Evolutionary conservation across 1,139 yeast species (phyloP).

Genomic region (Tardiomyces blankii): DNA sequence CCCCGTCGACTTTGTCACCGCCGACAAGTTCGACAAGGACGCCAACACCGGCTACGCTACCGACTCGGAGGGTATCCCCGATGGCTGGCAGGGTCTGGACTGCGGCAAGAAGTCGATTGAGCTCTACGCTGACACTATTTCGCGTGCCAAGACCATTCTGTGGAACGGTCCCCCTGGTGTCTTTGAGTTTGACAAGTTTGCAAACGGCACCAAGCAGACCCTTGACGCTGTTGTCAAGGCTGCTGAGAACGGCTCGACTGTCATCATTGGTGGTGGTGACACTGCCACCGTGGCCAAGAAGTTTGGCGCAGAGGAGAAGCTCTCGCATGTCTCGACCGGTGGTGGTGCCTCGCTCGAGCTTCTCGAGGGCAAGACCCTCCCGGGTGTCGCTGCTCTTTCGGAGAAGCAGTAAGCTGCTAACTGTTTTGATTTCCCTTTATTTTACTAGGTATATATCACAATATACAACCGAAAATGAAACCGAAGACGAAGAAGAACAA

Average conservation of each 20-base stretch:
- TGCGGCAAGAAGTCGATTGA: conserved; percentile 79
- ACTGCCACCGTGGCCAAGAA: conserved; percentile 98
- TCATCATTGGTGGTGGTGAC: conserved; percentile 98
- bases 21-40: conserved; percentile 84
- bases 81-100: conserved; percentile 90
- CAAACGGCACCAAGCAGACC: conserved; percentile 80
- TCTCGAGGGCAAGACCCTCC: conserved; percentile 94
- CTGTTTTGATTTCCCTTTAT: background rate
- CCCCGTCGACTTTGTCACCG: conserved; percentile 91
- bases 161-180: conserved; percentile 99
- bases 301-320: conserved; percentile 87
- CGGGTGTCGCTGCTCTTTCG: conserved; percentile 89
- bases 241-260: conserved; percentile 82
- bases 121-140: conserved; percentile 68
- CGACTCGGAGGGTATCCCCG: conserved; percentile 83
- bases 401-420: conserved; percentile 40
- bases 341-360: conserved; percentile 99
- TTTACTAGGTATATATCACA: background rate
- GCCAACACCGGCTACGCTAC: conserved; percentile 76
- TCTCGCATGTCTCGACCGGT: conserved; percentile 96
- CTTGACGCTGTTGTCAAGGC: conserved; percentile 81
- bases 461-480: background rate
- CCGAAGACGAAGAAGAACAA: too few species aligned
- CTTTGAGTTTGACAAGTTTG: conserved; percentile 85
- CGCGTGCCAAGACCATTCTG: conserved; percentile 89